Conservation (phyloP, 2,329 filamentous ascomycete species). For the Anthostomella pinea region DNA sequence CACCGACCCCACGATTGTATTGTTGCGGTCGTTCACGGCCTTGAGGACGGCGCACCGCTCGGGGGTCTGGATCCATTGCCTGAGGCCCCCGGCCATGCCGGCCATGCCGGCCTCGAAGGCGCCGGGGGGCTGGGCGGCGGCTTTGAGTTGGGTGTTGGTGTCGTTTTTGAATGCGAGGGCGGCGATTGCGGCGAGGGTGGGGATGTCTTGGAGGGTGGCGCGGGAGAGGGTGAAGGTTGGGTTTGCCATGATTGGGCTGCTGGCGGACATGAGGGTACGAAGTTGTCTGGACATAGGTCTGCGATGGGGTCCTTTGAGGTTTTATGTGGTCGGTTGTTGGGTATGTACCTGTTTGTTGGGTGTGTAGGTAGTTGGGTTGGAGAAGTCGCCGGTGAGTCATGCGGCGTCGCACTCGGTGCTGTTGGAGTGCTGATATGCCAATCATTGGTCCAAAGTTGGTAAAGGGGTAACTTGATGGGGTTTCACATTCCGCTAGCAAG, state of each 20-base stretch:
- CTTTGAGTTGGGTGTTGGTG: slow-evolving; percentile 34
- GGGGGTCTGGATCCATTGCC: slow-evolving; percentile 21
- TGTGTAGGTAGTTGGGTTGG: no score
- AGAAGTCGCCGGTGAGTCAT: no score
- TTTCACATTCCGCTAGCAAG: slow-evolving; percentile 24
- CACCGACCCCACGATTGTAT: slow-evolving; percentile 31
- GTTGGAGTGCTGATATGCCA: no score
- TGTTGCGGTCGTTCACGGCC: slow-evolving; percentile 30
- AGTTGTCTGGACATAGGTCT: no score
- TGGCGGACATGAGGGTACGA: no score
- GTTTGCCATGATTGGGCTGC: no score
- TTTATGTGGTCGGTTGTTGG: no score
- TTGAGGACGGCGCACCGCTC: slow-evolving; percentile 30
- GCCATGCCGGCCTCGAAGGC: slow-evolving; percentile 27
- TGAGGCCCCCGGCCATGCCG: slow-evolving; percentile 13
- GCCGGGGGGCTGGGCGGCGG: slow-evolving; percentile 28
- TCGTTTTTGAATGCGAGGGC: slow-evolving; percentile 31
- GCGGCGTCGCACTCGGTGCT: no score
- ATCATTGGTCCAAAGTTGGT: no score
- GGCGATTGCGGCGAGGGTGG: slow-evolving; percentile 29
- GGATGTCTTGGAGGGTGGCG: slow-evolving; percentile 28
- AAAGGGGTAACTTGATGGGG: no score
- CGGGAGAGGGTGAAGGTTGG: slow-evolving; percentile 21
- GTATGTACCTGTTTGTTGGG: no score
- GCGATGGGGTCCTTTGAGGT: no score